A percentile compares a stretch with the other conserved stretches of the same genome.
Evolutionary conservation across 768 basidiomycete genomes (phyloP).

Genomic region (Russula emetica): DNA sequence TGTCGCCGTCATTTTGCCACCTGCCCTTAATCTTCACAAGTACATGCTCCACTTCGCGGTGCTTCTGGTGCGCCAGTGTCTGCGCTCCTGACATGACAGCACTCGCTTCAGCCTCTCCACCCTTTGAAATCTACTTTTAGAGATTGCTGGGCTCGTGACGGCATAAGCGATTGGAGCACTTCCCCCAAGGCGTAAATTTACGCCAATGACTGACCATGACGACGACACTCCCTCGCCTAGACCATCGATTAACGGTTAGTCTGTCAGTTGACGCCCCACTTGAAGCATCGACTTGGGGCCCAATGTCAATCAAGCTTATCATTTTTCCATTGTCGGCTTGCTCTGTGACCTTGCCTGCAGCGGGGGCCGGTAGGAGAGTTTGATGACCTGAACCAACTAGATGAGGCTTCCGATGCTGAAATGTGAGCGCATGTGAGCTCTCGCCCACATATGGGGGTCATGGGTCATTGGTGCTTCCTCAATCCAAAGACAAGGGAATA

Average conservation of each 20-base stretch:
- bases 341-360: neutral
- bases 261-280: neutral
- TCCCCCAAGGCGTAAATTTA: neutral
- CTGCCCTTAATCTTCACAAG: no score
- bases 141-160: neutral
- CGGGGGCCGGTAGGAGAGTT: neutral
- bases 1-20: no score
- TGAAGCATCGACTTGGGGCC: neutral
- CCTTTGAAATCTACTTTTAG: neutral
- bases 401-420: neutral
- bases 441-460: neutral
- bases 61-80: no score
- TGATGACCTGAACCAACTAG: neutral
- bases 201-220: neutral
- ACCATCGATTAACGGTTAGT: neutral
- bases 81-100: neutral
- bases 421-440: no score
- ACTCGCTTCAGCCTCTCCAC: neutral
- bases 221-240: no score
- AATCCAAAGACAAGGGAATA: neutral
- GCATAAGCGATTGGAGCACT: neutral
- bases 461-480: neutral
- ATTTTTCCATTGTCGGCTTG: neutral
- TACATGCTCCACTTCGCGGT: no score
- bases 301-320: neutral